phyloP scores from a whole-genome alignment of 2,329 filamentous ascomycete genomes.

The Xylaria sp. region DNA sequence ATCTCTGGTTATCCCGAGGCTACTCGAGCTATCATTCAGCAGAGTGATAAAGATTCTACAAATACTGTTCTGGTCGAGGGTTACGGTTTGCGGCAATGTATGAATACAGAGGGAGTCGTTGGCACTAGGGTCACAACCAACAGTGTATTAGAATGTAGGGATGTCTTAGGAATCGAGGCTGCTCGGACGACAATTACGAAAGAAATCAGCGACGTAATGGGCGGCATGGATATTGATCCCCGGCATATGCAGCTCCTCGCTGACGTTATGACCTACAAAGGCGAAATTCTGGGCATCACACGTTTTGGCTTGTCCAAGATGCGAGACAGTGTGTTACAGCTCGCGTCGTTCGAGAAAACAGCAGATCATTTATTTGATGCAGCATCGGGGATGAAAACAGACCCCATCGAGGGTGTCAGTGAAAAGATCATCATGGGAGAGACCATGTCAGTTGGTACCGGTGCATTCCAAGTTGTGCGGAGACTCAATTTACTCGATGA shows the following conservation, averaged over 20 bases:
- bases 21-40: constrained; percentile 84
- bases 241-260: constrained; percentile 97
- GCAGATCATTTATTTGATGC: constrained; percentile 97
- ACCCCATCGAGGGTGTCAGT: constrained; percentile 90
- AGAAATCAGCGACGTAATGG: constrained; percentile 92
- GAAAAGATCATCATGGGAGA: constrained; percentile 99
- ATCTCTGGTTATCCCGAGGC: constrained; percentile 92
- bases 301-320: constrained; percentile 97
- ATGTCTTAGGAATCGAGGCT: constrained; percentile 94
- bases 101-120: constrained; percentile 92
- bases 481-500: constrained; percentile 73
- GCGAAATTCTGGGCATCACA: constrained; percentile 95
- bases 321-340: constrained; percentile 90
- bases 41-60: constrained; percentile 49
- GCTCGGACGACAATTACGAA: constrained; percentile 87
- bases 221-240: constrained; percentile 93
- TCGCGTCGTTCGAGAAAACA: constrained; percentile 98
- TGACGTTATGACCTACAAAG: constrained; percentile 99
- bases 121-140: constrained; percentile 81
- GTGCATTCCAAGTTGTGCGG: constrained; percentile 89
- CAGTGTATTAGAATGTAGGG: constrained; percentile 87
- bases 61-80: constrained; percentile 89
- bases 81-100: constrained; percentile 87
- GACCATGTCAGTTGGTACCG: constrained; percentile 90
- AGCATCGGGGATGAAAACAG: constrained; percentile 89